Evolutionary conservation across 2,329 filamentous ascomycete species (phyloP), one percentile per base, ranked within the genome.

Genomic region (Alternaria burnsii): DNA sequence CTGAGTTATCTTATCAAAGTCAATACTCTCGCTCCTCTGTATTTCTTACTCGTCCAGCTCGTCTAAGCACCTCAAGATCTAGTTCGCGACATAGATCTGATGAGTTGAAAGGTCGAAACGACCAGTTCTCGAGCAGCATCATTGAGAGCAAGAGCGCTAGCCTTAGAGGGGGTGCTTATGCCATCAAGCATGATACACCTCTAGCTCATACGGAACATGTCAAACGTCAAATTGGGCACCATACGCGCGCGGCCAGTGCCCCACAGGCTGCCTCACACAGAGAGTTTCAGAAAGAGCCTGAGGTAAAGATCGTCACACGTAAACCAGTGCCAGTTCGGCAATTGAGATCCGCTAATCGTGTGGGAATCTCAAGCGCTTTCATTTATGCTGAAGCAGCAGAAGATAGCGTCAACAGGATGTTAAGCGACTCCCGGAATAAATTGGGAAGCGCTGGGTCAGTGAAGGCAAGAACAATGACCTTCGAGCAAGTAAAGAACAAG

Each of bases 41-140:
- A 9, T 74, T 72, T 5, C 66, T 78, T 5, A 74, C 76, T 3
- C 71, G 70, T 9, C 76, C 76, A 7, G 64, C 64, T 10, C 69
- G 74, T 9, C 71, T 78, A 8, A 74, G 72, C 52, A 62, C 47
- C 8, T 57, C 57, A 64, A 48, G 62, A 59, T 69, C 70, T 61
- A 75, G 68, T 41, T 71, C 70, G 8, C 51, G 66, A 50, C 75
- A 71, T 46, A 61, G 63, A 8, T 71, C 64, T 4, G 68, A 57
- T 5, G 66, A 63, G 4, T 62, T 59, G 11, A 66, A 68, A 16
- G 62, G 61, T 8, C 53, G 59, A 18, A 51, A 46, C 30, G 65
- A 63, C 11, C 18, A n/a, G 22, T 59, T 55, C 6, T 50, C 46
- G 3, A 62, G 58, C 10, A 41, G 54, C 5, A 51, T 52, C n/a